phyloP scores from a whole-genome alignment of 2,329 filamentous ascomycete species.

The Colletotrichum sp. region DNA sequence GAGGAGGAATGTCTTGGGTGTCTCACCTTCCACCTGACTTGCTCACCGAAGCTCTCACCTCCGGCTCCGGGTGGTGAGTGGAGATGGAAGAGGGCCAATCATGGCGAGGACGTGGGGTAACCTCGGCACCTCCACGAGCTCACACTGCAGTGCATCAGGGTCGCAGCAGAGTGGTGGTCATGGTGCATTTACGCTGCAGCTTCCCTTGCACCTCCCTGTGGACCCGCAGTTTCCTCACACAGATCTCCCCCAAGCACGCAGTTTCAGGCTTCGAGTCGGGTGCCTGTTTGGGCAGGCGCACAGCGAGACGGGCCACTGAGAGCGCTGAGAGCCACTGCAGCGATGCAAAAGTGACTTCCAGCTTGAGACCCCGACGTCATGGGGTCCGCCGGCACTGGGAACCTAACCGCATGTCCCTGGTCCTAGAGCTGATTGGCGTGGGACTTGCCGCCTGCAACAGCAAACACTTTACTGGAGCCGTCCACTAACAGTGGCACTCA shows the following conservation, averaged over 20 bases:
- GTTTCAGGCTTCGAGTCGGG: background rate
- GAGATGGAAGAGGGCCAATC: background rate
- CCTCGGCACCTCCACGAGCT: background rate
- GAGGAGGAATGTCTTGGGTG: background rate
- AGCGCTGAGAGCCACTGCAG: background rate
- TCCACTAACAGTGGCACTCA: background rate
- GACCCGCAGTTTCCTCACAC: background rate
- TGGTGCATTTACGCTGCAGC: background rate
- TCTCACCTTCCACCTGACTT: background rate
- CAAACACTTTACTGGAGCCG: background rate
- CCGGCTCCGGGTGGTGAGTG: rapidly evolving
- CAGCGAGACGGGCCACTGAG: background rate
- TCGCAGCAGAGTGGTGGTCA: background rate
- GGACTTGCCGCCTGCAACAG: conserved; percentile 4
- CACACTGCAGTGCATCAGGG: background rate
- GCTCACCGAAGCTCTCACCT: background rate
- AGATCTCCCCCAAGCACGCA: background rate
- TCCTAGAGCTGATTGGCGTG: conserved; percentile 10
- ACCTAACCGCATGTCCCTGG: conserved; percentile 11
- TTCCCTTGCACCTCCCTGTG: background rate
- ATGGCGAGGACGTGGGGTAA: background rate
- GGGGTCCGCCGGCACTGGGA: background rate
- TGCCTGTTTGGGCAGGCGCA: background rate
- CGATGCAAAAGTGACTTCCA: background rate
- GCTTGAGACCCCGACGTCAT: conserved; percentile 14